Percentiles rank a stretch among this genome's conserved stretches.
These are phyloP conservation scores for Paraleonurus japonicus DNA, from an alignment of 257 asterid species.

Conservation along the genomic window DNA sequence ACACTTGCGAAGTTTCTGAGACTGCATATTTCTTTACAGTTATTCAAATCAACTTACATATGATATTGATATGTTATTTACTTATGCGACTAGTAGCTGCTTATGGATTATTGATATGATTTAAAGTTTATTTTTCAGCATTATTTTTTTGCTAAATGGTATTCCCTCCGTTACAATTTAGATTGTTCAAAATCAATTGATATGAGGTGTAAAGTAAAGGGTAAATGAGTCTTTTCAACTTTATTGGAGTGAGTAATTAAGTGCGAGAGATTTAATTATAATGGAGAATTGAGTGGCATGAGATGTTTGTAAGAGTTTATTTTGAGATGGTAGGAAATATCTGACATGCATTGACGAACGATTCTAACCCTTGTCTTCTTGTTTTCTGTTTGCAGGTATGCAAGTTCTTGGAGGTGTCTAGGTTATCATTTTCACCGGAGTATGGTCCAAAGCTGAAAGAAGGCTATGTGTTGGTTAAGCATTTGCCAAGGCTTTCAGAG, in stretches of 20 bases:
- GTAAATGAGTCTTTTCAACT: too few species aligned
- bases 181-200: too few species aligned
- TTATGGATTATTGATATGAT: constrained; percentile 6
- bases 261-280: too few species aligned
- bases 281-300: too few species aligned
- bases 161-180: too few species aligned
- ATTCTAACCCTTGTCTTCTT: not conserved
- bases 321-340: too few species aligned
- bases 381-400: constrained; percentile 55
- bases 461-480: constrained; percentile 82
- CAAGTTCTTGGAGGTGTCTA: constrained; percentile 96
- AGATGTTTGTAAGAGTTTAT: too few species aligned
- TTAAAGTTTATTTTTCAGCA: not conserved
- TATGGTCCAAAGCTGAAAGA: constrained; percentile 95
- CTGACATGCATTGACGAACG: constrained; percentile 15
- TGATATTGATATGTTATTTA: constrained; percentile 2
- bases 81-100: constrained; percentile 5
- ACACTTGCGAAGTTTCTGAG: not conserved
- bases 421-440: constrained; percentile 76
- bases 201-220: too few species aligned
- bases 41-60: not conserved
- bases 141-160: constrained; percentile 9
- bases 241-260: too few species aligned
- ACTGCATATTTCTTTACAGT: not conserved
- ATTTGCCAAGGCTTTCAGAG: constrained; percentile 46